Evolutionary conservation across 2,329 filamentous ascomycete genomes (phyloP), one percentile per base, ranked within the genome.

Genomic region (Cercospora zeae-maydis): DNA sequence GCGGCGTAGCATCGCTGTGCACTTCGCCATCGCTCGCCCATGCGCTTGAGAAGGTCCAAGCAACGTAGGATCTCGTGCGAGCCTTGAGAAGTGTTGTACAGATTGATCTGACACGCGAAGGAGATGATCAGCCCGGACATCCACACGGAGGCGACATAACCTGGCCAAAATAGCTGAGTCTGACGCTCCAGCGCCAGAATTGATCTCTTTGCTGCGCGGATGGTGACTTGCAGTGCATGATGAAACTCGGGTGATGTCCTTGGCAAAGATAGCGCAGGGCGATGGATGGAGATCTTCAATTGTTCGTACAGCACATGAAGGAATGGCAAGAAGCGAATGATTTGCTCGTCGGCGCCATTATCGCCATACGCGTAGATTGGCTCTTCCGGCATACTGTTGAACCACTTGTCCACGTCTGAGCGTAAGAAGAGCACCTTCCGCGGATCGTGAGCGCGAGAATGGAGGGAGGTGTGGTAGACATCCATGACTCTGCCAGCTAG

Each of bases 121-220:
- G 75, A 74, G 7, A 78, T 64, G 4, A 77, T 72, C 1, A 78
- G 67, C 7, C 76, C 75, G 6, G 74, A 72, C 74, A 77, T 78
- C 76, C 76, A 78, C 0, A 70, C 66, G 1, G 75, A 72, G 0
- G 76, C 75, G 27, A 78, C 66, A 10, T 72, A 73, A 0, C 74
- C 74, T 0, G 76, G 76, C 76, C 75, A 78, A 45, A 68, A 69
- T 10, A 71, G 51, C 24, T 66, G 65, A 7, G 52, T 58, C 49
- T 68, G 68, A n/a, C 56, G 54, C 14, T 67, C 64, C 33, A 75
- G 36, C 0, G 66, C 63, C n/a, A 74, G 67, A 21, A 76, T 75
- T 14, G 67, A 66, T 10, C 68, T 68, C 19, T 71, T 71, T 7
- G 73, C 72, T 52, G 69, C 69, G 27, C 67, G 66, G 1, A 77